Base-by-base conservation (phyloP, 176 grass and related monocot species). In the Rhynchospora tenuis region DNA sequence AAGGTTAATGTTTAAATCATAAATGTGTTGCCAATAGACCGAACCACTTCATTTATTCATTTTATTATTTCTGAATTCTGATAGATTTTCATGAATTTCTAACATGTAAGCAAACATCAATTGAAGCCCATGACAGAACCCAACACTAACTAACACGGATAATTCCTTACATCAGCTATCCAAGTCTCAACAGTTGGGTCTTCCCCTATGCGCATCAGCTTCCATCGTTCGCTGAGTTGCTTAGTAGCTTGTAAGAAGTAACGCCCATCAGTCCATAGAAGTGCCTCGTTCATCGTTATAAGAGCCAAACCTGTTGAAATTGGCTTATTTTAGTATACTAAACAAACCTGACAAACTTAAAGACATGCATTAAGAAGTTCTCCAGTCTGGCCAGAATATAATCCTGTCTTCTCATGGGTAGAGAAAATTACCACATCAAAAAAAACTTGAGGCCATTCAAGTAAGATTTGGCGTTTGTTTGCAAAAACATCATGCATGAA, bases 141-240 rank as follows among this genome's bases (percentile, higher is more conserved):
- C 19, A 47, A 42, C 43, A 72, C 42, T 67, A 38, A 62, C n/a
- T 71, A 8, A 20, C 27, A 74, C 69, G 13, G 9, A 85, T 43
- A 10, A 88, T 63, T 29, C 10, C 84, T 91, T 86, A 93, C 96
- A 69, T 98, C 93, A 83, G 84, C 81, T 72, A 98, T 91, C 92
- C 92, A 98, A 59, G 72, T 67, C 82, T 95, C 96, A 65, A 95
- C 91, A 23, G 84, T 63, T 73, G 89, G 91, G 46, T 98, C 96
- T 91, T 98, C 96, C 84, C 96, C 96, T 61, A 98, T 95, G 31
- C 91, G 93, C 96, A 98, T 95, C 54, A 98, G 89, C 87, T 85
- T 95, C 93, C 96, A 98, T 46, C 59, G 58, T 47, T 91, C 33
- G 3, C 89, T 93, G 17, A 98, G 80, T 89, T 98, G 87, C 60